These are phyloP conservation scores for Fusarium sp. DNA, from an alignment of 2,329 filamentous ascomycete genomes.

Conservation along the genomic window DNA sequence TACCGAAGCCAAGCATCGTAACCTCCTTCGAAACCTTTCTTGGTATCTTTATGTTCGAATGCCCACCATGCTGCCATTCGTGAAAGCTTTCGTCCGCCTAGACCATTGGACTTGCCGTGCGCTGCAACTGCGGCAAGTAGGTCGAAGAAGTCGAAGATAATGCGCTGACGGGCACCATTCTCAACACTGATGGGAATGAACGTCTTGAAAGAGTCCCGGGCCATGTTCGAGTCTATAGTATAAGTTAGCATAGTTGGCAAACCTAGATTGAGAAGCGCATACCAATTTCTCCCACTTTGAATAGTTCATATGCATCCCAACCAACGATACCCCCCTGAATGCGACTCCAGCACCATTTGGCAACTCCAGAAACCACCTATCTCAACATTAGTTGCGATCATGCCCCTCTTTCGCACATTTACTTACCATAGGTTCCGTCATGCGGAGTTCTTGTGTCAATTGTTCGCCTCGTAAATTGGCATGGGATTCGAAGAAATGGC, in stretches of 20 bases:
- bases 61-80: conserved; percentile 99
- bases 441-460: conserved; percentile 85
- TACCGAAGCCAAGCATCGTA: conserved; percentile 90
- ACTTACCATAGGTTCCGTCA: conserved; percentile 92
- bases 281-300: conserved; percentile 95
- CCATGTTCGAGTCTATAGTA: conserved; percentile 83
- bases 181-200: conserved; percentile 96
- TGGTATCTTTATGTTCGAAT: conserved; percentile 88
- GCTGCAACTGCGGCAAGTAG: conserved; percentile 90
- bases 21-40: conserved; percentile 92
- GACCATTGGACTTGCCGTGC: conserved; percentile 91
- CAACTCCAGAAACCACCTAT: conserved; percentile 89
- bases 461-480: conserved; percentile 74
- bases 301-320: conserved; percentile 97
- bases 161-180: conserved; percentile 83
- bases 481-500: conserved; percentile 86
- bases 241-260: conserved; percentile 30
- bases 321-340: conserved; percentile 91
- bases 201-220: conserved; percentile 92
- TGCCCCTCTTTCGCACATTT: neutral
- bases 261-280: conserved; percentile 13
- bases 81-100: conserved; percentile 93
- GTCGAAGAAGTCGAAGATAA: conserved; percentile 97
- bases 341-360: conserved; percentile 99
- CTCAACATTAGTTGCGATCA: conserved; percentile 39